Percentiles rank a stretch among this genome's conserved stretches.
Evolutionary conservation across 1,139 yeast species (phyloP).

Genomic region (Protomyces lactucae-debilis): DNA sequence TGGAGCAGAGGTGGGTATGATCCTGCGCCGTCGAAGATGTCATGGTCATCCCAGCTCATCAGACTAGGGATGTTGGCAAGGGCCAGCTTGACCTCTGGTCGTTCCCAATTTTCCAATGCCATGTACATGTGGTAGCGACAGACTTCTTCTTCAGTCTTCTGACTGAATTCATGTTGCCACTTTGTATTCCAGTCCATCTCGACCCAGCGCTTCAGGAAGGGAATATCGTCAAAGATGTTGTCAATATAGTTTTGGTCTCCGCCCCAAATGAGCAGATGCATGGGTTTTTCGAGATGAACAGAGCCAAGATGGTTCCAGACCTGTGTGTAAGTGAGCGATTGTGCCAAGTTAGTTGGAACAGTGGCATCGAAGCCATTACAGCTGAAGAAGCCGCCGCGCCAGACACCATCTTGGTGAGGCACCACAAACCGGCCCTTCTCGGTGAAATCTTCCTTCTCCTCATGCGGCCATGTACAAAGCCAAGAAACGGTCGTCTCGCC

Average conservation of each 20-base stretch:
- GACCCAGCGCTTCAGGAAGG: constrained; percentile 21
- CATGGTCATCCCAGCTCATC: constrained; percentile 23
- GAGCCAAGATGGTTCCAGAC: constrained; percentile 21
- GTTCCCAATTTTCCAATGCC: constrained; percentile 22
- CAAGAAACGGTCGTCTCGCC: constrained; percentile 18
- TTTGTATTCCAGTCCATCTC: constrained; percentile 20
- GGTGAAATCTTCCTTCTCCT: constrained; percentile 12
- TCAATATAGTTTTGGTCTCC: constrained; percentile 22
- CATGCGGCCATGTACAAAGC: constrained; percentile 14
- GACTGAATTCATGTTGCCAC: constrained; percentile 21
- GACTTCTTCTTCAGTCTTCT: constrained; percentile 18
- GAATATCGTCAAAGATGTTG: constrained; percentile 15
- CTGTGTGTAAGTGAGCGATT: constrained; percentile 13
- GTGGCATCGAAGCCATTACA: constrained; percentile 25
- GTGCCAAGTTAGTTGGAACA: constrained; percentile 17
- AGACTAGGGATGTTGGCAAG: constrained; percentile 18
- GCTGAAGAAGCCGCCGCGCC: constrained; percentile 25
- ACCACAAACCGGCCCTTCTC: constrained; percentile 18
- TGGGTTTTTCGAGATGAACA: constrained; percentile 18
- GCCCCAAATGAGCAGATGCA: constrained; percentile 18
- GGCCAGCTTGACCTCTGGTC: constrained; percentile 23
- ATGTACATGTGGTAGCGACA: constrained; percentile 2
- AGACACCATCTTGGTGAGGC: constrained; percentile 5
- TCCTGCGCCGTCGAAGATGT: constrained; percentile 88
- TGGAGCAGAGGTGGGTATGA: constrained; percentile 73